Conservation (phyloP, 2,329 filamentous ascomycete species). For the Beauveria bassiana region DNA sequence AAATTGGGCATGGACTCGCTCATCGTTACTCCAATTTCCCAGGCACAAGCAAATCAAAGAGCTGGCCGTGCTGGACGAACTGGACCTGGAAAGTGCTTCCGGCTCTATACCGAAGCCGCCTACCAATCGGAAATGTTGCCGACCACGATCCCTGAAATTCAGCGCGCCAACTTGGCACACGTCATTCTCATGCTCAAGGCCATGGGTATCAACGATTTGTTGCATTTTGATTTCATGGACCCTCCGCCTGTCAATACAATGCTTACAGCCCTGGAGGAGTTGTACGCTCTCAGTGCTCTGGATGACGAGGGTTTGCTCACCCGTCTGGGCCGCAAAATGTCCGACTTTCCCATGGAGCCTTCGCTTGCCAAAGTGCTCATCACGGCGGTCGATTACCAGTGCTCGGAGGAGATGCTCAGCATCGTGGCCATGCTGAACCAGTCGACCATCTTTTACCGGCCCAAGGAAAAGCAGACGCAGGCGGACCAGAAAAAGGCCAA, state of each 20-base stretch:
- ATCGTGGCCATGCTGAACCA: constrained; percentile 94
- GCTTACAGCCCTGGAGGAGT: constrained; percentile 89
- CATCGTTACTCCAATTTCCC: constrained; percentile 91
- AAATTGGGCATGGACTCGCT: constrained; percentile 97
- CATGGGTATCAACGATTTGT: constrained; percentile 96
- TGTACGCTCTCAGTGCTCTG: constrained; percentile 84
- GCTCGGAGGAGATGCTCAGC: constrained; percentile 87
- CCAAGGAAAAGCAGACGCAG: constrained; percentile 93
- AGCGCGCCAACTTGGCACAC: constrained; percentile 83
- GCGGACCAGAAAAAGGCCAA: constrained; percentile 97
- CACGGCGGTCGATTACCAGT: constrained; percentile 75
- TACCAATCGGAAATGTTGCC: constrained; percentile 97
- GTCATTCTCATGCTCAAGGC: constrained; percentile 98
- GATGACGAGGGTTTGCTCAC: constrained; percentile 95
- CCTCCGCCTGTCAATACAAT: constrained; percentile 96
- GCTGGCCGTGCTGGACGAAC: constrained; percentile 90
- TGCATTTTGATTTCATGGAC: constrained; percentile 99
- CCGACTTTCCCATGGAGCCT: constrained; percentile 97
- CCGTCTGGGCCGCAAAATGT: constrained; percentile 89
- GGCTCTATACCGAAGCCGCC: constrained; percentile 88
- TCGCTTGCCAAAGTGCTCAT: constrained; percentile 86
- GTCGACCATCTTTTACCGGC: constrained; percentile 82
- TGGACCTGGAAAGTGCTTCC: constrained; percentile 91
- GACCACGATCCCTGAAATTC: constrained; percentile 92
- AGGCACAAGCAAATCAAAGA: constrained; percentile 92